A percentile compares a stretch with the other conserved stretches of the same genome.
Evolutionary conservation across 768 basidiomycete genomes (phyloP).

Genomic region (Nidula microcarpa): DNA sequence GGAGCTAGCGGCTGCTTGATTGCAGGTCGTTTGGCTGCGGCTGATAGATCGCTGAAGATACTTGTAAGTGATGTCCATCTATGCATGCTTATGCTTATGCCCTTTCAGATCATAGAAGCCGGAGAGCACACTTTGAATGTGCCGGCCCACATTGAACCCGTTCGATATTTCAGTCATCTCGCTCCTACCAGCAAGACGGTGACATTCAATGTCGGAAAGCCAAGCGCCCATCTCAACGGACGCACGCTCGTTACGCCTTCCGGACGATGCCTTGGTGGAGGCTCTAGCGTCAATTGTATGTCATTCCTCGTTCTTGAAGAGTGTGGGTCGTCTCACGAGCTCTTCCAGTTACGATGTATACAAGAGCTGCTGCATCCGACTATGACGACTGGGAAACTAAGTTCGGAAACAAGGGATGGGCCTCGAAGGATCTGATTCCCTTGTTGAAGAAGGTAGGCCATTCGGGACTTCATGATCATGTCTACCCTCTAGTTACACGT

Average conservation of each 20-base stretch:
- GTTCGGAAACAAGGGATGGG: constrained; percentile 40
- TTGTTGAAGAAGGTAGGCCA: constrained; percentile 40
- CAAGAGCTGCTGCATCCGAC: constrained; percentile 39
- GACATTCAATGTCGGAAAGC: constrained; percentile 27
- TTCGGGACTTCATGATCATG: too few relatives aligned
- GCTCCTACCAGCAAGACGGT: constrained; percentile 28
- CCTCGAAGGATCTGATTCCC: constrained; percentile 37
- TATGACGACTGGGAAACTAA: constrained; percentile 42
- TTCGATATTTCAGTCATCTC: constrained; percentile 28
- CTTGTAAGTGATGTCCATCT: too few relatives aligned
- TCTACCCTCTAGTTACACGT: too few relatives aligned
- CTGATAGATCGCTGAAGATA: constrained; percentile 34
- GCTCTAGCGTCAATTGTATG: constrained; percentile 43
- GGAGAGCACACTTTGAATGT: constrained; percentile 33
- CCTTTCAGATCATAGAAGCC: constrained; percentile 35
- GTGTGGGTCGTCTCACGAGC: background rate
- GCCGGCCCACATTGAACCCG: constrained; percentile 35
- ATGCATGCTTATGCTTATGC: background rate
- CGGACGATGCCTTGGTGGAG: constrained; percentile 41
- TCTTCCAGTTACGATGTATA: constrained; percentile 34
- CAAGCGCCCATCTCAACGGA: constrained; percentile 23
- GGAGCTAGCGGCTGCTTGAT: constrained; percentile 35
- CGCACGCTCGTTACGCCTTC: constrained; percentile 25
- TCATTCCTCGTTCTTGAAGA: background rate
- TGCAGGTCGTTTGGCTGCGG: constrained; percentile 32